Evolutionary conservation across 176 grass and related monocot species (phyloP), one percentile per base, ranked within the genome.

Genomic region (Avena sativa): DNA sequence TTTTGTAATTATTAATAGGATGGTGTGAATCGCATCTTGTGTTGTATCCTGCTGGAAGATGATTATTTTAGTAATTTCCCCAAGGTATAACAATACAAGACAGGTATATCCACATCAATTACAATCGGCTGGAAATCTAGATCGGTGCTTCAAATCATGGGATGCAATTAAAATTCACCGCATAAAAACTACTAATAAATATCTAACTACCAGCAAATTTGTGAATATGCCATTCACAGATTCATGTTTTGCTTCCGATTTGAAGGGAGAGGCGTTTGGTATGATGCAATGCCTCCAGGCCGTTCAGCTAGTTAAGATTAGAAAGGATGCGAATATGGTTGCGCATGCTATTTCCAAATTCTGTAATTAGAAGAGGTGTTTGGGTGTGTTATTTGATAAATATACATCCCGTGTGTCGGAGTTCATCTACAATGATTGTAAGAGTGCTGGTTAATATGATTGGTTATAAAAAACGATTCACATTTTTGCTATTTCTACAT

Each of bases 101-200:
- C 40, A 49, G 53, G 25, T 62, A 25, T 49, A 66, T 85, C 71
- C n/a, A 55, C 26, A 73, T 71, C 14, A 20, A 75, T 55, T 23
- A 36, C 36, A 46, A 80, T 86, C 25, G 9, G 76, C 30, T 81
- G 16, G 19, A 30, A 48, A 6, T 67, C 47, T 75, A 28, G 19
- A 61, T 60, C 30, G 75, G 26, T 66, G 25, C 56, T 84, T 74
- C 70, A 50, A 57, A 83, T 74, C 17, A 65, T 46, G 40, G 25
- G 23, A 3, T 38, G 36, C 57, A 57, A 86, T 50, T 34, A 56
- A 19, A 32, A 2, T 43, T 72, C 51, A 86, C 19, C 7, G 0
- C 65, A 32, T 21, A 56, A 20, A 19, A 49, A 60, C 43, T 0
- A 47, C 8, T 47, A 8, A 9, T 47, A 70, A 78, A 59, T 13